phyloP scores from a whole-genome alignment of 306 rosid species.

The Cucurbita moschata region DNA sequence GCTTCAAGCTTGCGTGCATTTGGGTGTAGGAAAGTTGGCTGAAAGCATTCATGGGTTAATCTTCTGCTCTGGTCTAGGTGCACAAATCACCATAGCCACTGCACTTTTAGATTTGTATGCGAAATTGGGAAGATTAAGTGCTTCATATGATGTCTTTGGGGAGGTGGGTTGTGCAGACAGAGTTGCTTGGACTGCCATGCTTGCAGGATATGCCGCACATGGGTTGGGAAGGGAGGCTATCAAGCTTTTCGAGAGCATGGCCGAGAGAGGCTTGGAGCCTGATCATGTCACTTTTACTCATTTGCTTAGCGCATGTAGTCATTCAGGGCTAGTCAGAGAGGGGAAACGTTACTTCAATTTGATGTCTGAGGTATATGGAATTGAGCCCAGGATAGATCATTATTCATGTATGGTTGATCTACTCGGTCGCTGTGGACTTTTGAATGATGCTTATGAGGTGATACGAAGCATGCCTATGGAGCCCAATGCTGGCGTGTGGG shows the following conservation, averaged over 20 bases:
- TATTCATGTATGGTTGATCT: conserved; percentile 87
- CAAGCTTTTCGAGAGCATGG: conserved; percentile 34
- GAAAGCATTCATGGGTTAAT: conserved; percentile 46
- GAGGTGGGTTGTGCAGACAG: conserved; percentile 43
- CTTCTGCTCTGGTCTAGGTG: conserved; percentile 25
- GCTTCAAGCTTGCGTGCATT: conserved; percentile 47
- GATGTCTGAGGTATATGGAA: conserved; percentile 38
- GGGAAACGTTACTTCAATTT: conserved; percentile 43
- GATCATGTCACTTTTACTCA: conserved; percentile 77
- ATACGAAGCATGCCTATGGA: conserved; percentile 45
- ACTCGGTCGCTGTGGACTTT: conserved; percentile 54
- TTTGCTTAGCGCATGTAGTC: conserved; percentile 71
- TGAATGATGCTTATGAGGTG: conserved; percentile 41
- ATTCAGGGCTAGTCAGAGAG: conserved; percentile 55
- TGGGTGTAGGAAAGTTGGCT: conserved; percentile 29
- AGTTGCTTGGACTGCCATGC: conserved; percentile 75
- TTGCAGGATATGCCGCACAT: conserved; percentile 52
- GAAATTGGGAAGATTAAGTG: conserved; percentile 48
- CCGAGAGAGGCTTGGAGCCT: conserved; percentile 36
- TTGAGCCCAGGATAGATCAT: conserved; percentile 54
- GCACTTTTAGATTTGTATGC: conserved; percentile 45
- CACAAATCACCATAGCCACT: conserved; percentile 29
- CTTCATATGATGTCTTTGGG: conserved; percentile 32
- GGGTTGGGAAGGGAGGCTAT: conserved; percentile 50
- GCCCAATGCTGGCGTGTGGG: conserved; percentile 75